Evolutionary conservation across 352 stramenopile species (phyloP), one percentile per base, ranked within the genome.

Genomic region (Pythium insidiosum): DNA sequence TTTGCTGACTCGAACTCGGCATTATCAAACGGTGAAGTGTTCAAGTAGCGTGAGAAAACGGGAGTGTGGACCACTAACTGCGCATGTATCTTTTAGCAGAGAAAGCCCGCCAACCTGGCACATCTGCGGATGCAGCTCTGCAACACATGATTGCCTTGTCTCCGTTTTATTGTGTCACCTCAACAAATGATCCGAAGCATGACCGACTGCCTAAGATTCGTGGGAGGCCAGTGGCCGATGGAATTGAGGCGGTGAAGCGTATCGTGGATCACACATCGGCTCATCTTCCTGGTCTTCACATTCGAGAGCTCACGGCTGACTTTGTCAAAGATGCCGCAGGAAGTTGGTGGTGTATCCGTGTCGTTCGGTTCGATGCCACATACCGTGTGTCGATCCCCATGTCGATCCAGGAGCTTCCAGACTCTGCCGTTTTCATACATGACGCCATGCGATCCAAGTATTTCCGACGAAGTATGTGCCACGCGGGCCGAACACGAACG

Each of bases 301-400:
- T 92, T 33, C 41, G 61, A 4, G 56, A 70, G 6, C 71, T 92
- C 53, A 69, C 61, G 1, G 63, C 55, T 0, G 79, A 89, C 43
- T 89, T 89, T 35, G 76, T 88, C 43, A 84, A 85, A 24, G 74
- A 86, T 46, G 56, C 26, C 1, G 37, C 38, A 20, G 75, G 73
- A 2, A 49, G 49, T 1, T 92, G 80, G 80, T 92, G 73, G 76
- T 68, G 87, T 31, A 75, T 78, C 22, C 62, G 75, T 4, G 66
- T 86, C 2, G 58, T 82, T 6, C 49, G 68, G 12, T 88, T 87
- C 19, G 46, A 69, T 6, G 72, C 68, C 1, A 61, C 43, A 20
- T 72, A 76, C 19, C 55, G 63, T 5, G 40, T 66, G 6, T 38
- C 50, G 33, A 43, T 74, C 5, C 63, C 66, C 2, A 48, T 31